Evolutionary conservation across 768 basidiomycete genomes (phyloP), one percentile per base, ranked within the genome.

Genomic region (Goffeauzyma gilvescens): DNA sequence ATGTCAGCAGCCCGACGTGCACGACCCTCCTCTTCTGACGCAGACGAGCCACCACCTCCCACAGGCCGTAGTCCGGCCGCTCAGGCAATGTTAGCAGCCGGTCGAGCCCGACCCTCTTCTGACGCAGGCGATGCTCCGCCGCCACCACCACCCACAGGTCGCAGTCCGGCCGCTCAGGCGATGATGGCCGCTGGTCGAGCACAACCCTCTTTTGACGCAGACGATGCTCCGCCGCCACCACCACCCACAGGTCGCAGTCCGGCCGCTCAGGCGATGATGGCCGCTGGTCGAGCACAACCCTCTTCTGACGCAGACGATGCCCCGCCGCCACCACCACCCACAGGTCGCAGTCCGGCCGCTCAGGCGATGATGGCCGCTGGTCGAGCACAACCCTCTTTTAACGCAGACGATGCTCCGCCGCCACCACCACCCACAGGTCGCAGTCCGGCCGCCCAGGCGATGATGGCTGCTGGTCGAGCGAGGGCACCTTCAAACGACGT

Each of bases 1-100:
- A 45, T 49, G 37, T 24, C 46, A 26, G 45, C 46, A 14, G 32
- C 47, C 14, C 46, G 50, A 20, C 37, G 50, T 34, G 42, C 45
- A 35, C 17, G 34, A 10, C 4, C 34, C 34, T 15, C 20, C 42
- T 4, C 42, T 34, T 2, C 42, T 10, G 26, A 10, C 12, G 30
- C 30, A 17, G 54, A 55, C 2, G 54, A 53, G 6, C 59, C 59
- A 4, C 54, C 49, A n/a, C 42, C 49, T 25, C 54, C 57, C 4
- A 46, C 40, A 22, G 55, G 55, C 2, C 45, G 49, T n/a, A 58
- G 59, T 49, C 57, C 57, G 12, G 57, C 59, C 14, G 53, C 55
- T 2, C 12, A 20, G 32, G 51, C 49, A 0, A 41, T 46, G 32
- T n/a, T 46, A 17, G 42, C 44, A 24, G 25, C 45, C 17, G 48